Evolutionary conservation across 2,329 filamentous ascomycete genomes (phyloP), one percentile per base, ranked within the genome.

Genomic region (Aaosphaeria pasadenensis): DNA sequence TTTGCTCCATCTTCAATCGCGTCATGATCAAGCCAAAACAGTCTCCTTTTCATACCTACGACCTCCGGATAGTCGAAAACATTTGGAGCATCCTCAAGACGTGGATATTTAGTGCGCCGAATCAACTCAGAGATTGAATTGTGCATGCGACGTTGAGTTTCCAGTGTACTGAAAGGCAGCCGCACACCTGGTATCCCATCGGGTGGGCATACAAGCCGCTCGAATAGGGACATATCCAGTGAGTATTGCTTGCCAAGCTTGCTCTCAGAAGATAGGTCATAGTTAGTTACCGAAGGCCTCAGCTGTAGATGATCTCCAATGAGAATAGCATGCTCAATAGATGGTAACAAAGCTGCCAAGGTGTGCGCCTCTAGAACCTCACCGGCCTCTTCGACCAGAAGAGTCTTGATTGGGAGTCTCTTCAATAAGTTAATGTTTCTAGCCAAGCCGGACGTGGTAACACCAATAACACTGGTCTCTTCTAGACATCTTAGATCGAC

Each of bases 361-460:
- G 78, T 65, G 51, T 87, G 83, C 0, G 79, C 74, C 60, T 88
- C 85, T 11, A 86, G 70, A 0, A 87, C 80, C 51, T 88, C 84
- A 0, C 78, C 84, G 4, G 84, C 85, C 58, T 88, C 84, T 60
- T 88, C 84, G 29, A 79, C 83, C 1, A 87, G 54, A 24, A 87
- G 59, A 0, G 85, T 76, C 51, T 84, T 83, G 28, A 71, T 67
- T 4, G 67, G 56, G 2, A 84, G 44, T 6, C 72, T 70, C 4
- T 73, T 70, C 0, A 86, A 65, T 1, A 79, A 55, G 0, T 71
- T 60, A 0, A 80, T 53, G 31, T 24, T 71, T 67, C 49, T 80
- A 77, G 82, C 82, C 3, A 85, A 66, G 0, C 80, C 80, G 0
- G 77, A 80, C 0, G 82, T 85, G 0, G 81, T 85, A 2, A 82